A percentile compares a stretch with the other conserved stretches of the same genome.
Conservation (phyloP, 805 yeast genomes). For the Saturnispora gosingensis region DNA sequence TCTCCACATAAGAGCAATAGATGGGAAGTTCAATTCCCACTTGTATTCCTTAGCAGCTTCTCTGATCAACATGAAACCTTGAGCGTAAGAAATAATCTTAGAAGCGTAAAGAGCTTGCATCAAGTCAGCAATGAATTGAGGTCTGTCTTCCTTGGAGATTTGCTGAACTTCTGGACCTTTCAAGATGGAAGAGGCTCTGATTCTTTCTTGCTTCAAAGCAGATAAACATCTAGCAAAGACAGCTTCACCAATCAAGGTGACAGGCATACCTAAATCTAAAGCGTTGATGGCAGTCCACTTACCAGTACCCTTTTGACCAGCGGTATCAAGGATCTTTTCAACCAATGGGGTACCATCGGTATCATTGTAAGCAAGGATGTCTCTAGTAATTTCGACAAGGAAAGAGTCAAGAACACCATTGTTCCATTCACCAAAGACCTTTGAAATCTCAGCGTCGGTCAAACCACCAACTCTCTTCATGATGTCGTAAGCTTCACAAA, state of each 20-base stretch:
- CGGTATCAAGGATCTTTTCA: conserved; percentile 92
- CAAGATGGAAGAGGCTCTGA: conserved; percentile 67
- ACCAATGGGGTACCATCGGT: conserved; percentile 86
- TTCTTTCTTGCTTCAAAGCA: conserved; percentile 86
- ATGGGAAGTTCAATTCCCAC: conserved; percentile 97
- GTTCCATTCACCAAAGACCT: conserved; percentile 90
- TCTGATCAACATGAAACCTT: conserved; percentile 98
- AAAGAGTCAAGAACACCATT: conserved; percentile 95
- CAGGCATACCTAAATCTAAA: conserved; percentile 96
- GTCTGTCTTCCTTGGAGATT: conserved; percentile 62
- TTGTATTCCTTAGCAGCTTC: conserved; percentile 96
- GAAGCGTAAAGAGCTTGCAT: conserved; percentile 99
- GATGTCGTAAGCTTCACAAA: conserved; percentile 94
- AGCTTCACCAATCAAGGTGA: conserved; percentile 96
- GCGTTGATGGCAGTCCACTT: conserved; percentile 99
- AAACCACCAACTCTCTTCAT: conserved; percentile 91
- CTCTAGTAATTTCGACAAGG: conserved; percentile 94
- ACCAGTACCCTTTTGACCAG: conserved; percentile 99
- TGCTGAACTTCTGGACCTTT: conserved; percentile 68
- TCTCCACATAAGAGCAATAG: conserved; percentile 99
- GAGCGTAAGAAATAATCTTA: conserved; percentile 96
- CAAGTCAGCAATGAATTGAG: conserved; percentile 80
- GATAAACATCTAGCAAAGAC: conserved; percentile 95
- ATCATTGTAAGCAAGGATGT: conserved; percentile 83
- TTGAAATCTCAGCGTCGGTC: conserved; percentile 85